Evolutionary conservation across 2,329 filamentous ascomycete species (phyloP), one percentile per base, ranked within the genome.

Genomic region (Emergomyces orientalis): DNA sequence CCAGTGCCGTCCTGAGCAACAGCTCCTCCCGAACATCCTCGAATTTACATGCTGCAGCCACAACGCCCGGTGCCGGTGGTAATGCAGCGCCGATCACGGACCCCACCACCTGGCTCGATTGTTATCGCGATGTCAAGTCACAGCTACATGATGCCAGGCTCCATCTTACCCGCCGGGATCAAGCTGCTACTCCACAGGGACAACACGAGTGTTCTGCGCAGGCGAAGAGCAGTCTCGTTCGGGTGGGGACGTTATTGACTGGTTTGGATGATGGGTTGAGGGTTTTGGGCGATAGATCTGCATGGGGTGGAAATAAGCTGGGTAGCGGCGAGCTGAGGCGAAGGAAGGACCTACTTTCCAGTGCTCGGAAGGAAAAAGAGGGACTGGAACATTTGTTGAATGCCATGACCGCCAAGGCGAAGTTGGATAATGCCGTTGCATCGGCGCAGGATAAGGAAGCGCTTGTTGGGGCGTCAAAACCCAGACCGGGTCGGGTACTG

Each of bases 161-260:
- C 25, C 80, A 81, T 68, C 74, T 88, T n/a, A 85, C 83, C 55
- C 76, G 81, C 54, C 74, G 85, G 14, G 85, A 88, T 65, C 82
- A 85, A 67, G 84, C 84, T 13, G 79, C 77, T 1, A 81, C 80
- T 3, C 81, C 84, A 2, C 81, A 84, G 63, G 79, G 80, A 61
- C 85, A 87, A 71, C 85, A 87, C 69, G 82, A 86, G 67, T 82
- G 81, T n/a, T 81, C 82, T 9, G 83, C 84, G 7, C 81, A 82
- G 32, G 85, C 85, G 52, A 87, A 87, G 75, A 81, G 80, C 51
- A 79, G 78, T 60, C 78, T 88, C 13, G 79, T 87, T 30, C 78
- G 82, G 54, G 83, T 83, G 0, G 81, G 80, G 2, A 79, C 80
- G 6, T 74, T 84, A 64, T 80, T 87, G 8, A 73, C 75, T 6